Evolutionary conservation across 1,139 yeast genomes (phyloP).

Genomic region (Cylindricascospora bacillispora): DNA sequence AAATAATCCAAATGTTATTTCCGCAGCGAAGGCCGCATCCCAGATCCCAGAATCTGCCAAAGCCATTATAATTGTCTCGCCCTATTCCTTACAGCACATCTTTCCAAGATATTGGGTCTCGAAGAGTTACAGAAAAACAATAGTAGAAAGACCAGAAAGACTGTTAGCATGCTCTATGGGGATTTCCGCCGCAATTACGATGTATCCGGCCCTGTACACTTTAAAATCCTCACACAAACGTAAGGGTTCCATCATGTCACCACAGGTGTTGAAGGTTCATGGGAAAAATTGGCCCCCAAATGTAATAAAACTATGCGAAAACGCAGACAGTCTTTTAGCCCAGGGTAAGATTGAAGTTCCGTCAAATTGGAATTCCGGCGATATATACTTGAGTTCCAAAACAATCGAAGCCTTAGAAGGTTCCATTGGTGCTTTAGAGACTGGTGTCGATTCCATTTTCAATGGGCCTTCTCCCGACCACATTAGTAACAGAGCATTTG

Average conservation of each 20-base stretch:
- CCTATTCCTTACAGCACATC: constrained; percentile 51
- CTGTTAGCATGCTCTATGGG: constrained; percentile 67
- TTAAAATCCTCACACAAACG: constrained; percentile 31
- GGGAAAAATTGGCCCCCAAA: constrained; percentile 62
- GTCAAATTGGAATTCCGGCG: constrained; percentile 73
- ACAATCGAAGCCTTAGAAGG: constrained; percentile 70
- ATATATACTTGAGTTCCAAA: constrained; percentile 57
- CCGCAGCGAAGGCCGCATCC: constrained; percentile 35
- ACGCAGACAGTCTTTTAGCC: constrained; percentile 44
- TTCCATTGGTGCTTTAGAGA: constrained; percentile 66
- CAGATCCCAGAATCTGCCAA: constrained; percentile 33
- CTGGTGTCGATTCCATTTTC: constrained; percentile 51
- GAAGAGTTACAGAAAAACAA: constrained; percentile 51
- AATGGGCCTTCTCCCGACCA: constrained; percentile 20
- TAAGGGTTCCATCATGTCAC: constrained; percentile 20
- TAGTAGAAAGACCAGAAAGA: constrained; percentile 79
- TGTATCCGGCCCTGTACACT: constrained; percentile 50
- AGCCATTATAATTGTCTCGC: constrained; percentile 44
- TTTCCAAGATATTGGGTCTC: constrained; percentile 72
- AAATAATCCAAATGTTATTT: constrained; percentile 43
- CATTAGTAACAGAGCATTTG: constrained; percentile 48
- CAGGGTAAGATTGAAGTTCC: constrained; percentile 61
- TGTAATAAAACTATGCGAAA: constrained; percentile 46
- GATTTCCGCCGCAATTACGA: constrained; percentile 60
- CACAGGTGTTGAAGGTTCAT: constrained; percentile 64